phyloP scores from a whole-genome alignment of 1,284 basidiomycete genomes.

The Tylopilus sp. region DNA sequence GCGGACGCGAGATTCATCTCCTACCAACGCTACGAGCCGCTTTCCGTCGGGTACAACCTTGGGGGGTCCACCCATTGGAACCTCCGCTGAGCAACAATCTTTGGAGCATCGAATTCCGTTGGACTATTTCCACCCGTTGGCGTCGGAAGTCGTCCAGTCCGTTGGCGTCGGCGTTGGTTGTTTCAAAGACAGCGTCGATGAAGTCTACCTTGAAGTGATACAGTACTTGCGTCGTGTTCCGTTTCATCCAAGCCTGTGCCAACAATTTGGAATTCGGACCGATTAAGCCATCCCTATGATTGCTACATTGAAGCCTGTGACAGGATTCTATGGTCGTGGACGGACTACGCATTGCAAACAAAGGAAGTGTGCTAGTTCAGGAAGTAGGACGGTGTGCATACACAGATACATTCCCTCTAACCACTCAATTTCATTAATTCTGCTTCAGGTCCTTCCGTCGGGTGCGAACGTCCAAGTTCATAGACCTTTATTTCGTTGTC shows the following conservation, averaged over 20 bases:
- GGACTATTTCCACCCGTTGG: constrained; percentile 8
- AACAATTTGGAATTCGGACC: background rate
- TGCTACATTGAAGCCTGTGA: no score
- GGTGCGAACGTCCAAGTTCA: background rate
- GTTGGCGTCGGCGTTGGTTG: constrained; percentile 12
- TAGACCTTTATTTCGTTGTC: no score
- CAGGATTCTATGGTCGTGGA: no score
- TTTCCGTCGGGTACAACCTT: background rate
- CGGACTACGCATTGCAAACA: no score
- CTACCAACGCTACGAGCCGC: background rate
- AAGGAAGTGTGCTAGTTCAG: no score
- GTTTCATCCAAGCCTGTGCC: no score
- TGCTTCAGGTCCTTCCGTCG: constrained; percentile 1
- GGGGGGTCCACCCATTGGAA: no score
- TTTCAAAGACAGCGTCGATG: background rate
- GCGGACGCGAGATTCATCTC: background rate
- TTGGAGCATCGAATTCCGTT: constrained; percentile 3
- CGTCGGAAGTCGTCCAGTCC: background rate
- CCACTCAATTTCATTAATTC: no score
- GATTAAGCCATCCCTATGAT: no score
- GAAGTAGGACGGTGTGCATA: no score
- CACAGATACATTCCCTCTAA: no score
- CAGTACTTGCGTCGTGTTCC: no score
- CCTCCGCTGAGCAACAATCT: background rate
- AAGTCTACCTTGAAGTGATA: background rate